Conservation (phyloP, 805 yeast genomes). For the Saccharomycopsis sp. region DNA sequence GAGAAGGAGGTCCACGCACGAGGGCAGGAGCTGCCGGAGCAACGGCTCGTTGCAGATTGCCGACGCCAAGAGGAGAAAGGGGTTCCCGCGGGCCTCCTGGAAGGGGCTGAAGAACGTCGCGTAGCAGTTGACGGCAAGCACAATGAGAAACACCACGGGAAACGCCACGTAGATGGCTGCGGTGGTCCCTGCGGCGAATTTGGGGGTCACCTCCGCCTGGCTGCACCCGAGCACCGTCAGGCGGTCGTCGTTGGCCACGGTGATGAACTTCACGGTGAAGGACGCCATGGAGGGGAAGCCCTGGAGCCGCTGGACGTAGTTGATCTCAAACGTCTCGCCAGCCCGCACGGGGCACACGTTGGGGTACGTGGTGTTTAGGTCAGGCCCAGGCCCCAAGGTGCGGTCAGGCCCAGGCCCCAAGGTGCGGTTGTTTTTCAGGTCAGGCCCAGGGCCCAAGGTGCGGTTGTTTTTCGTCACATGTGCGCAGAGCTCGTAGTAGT, state of each 20-base stretch:
- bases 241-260: slow-evolving; percentile 34
- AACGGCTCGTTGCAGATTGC: slow-evolving; percentile 53
- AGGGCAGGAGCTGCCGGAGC: slow-evolving; percentile 50
- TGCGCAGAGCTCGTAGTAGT: slow-evolving; percentile 39
- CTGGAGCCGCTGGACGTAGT: slow-evolving; percentile 24
- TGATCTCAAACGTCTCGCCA: slow-evolving; percentile 25
- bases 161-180: slow-evolving; percentile 35
- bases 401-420: no score
- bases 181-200: slow-evolving; percentile 32
- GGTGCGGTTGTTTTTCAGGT: no score
- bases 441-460: not conserved
- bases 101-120: slow-evolving; percentile 43
- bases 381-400: no score
- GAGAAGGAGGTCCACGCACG: slow-evolving; percentile 39
- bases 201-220: slow-evolving; percentile 43
- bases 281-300: slow-evolving; percentile 37
- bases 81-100: slow-evolving; percentile 46
- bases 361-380: not conserved
- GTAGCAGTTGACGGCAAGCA: slow-evolving; percentile 31
- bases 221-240: slow-evolving; percentile 42
- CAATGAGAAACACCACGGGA: slow-evolving; percentile 35
- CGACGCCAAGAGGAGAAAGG: slow-evolving; percentile 46
- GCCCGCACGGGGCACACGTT: slow-evolving; percentile 28
- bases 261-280: slow-evolving; percentile 35
- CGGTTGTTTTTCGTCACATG: slow-evolving; percentile 13